Evolutionary conservation across 208 protist species (phyloP).

Genomic region (Polymyxa betae): DNA sequence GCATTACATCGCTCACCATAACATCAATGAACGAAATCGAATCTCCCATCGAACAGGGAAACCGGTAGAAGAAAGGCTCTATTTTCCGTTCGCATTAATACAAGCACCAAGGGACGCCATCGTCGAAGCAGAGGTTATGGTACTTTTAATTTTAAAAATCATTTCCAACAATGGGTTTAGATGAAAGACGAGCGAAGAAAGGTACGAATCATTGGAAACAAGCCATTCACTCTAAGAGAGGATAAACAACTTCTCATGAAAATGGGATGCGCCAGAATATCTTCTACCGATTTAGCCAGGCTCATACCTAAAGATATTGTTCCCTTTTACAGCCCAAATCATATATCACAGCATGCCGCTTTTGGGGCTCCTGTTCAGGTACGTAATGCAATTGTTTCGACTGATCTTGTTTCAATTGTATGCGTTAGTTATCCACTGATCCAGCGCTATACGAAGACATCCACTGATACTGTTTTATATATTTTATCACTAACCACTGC

Average conservation of each 20-base stretch:
- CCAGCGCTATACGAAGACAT: not conserved
- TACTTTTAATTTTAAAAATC: not conserved
- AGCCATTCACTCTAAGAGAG: slow-evolving; percentile 7
- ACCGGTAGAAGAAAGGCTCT: not conserved
- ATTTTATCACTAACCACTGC: too few species aligned
- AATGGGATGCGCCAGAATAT: slow-evolving; percentile 4
- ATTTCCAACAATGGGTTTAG: not conserved
- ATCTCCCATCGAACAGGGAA: not conserved
- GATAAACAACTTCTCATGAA: slow-evolving; percentile 46
- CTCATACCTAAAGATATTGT: slow-evolving; percentile 5
- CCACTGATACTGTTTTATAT: not conserved
- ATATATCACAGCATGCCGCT: not conserved
- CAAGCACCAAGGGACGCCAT: slow-evolving; percentile 24
- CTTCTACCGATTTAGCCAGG: not conserved
- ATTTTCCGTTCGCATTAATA: slow-evolving; percentile 16
- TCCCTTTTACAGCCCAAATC: not conserved
- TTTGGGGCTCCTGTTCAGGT: not conserved
- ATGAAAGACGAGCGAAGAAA: not conserved
- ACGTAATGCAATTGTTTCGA: too few species aligned
- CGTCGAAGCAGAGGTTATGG: slow-evolving; percentile 13
- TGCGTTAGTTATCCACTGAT: not conserved
- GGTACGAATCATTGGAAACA: not conserved
- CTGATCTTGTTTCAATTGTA: too few species aligned
- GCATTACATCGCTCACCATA: not conserved
- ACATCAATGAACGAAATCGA: slow-evolving; percentile 38